phyloP scores from a whole-genome alignment of 2,329 filamentous ascomycete genomes.

The Neonectria coccinea region DNA sequence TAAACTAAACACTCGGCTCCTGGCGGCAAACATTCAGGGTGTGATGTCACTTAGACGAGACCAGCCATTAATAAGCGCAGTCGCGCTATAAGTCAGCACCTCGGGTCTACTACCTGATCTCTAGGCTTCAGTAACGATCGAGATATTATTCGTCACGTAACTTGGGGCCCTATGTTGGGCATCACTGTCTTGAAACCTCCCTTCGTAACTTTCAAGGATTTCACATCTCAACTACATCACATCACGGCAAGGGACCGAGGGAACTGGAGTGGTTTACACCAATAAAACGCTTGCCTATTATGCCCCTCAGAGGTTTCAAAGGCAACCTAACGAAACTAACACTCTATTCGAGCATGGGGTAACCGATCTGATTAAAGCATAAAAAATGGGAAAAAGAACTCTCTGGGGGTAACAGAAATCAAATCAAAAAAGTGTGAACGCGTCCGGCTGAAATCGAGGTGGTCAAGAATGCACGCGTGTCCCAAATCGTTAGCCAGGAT shows the following conservation, averaged over 20 bases:
- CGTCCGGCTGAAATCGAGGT: slow-evolving; percentile 31
- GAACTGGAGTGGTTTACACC: background rate
- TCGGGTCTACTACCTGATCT: too few relatives aligned
- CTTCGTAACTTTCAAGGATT: background rate
- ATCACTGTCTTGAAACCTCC: background rate
- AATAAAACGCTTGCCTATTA: slow-evolving; percentile 25
- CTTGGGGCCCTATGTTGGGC: background rate
- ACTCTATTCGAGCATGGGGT: slow-evolving; percentile 49
- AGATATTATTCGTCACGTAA: background rate
- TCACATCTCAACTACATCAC: background rate
- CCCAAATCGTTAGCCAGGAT: slow-evolving; percentile 14
- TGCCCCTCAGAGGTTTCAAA: slow-evolving; percentile 39
- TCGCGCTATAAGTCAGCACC: too few relatives aligned
- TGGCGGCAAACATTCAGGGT: too few relatives aligned
- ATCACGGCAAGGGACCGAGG: background rate
- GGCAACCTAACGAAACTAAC: slow-evolving; percentile 44
- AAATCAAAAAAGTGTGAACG: slow-evolving; percentile 50
- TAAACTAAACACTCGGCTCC: background rate
- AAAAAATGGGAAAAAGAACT: slow-evolving; percentile 50
- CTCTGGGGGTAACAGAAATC: slow-evolving; percentile 53
- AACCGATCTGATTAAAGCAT: slow-evolving; percentile 55
- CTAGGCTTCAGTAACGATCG: too few relatives aligned
- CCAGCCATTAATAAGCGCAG: too few relatives aligned
- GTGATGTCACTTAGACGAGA: too few relatives aligned
- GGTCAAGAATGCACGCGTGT: slow-evolving; percentile 25